Base-by-base conservation (phyloP, 805 yeast species). In the Ogataea sp. region DNA sequence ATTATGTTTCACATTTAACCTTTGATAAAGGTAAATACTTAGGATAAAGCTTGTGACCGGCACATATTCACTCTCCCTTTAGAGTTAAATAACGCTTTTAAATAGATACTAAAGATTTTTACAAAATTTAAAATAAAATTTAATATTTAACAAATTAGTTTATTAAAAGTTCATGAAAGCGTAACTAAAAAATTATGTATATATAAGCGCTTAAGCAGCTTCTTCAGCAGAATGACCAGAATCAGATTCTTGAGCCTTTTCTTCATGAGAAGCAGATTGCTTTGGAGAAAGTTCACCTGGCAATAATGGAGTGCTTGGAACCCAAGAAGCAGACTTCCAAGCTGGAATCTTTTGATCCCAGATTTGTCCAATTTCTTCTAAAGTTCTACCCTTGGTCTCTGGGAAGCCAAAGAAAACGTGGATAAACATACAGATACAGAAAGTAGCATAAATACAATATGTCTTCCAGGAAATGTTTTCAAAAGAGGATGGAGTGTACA, bases 401-500 rank as follows among this genome's bases (percentile, higher is more conserved):
- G 59, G 59, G 43, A 58, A 61, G 2, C 58, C 49, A 42, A 61
- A 52, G 44, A 20, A 49, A 38, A 35, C 37, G 27, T 55, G 77
- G 39, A 71, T 39, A 34, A 64, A 59, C 73, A 72, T 65, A 46
- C 59, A 63, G 21, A 59, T 58, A 52, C 77, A 71, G 58, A 68
- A 70, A 17, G 61, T 62, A 38, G 70, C 80, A 50, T 71, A 75
- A 41, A 75, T 67, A 40, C 67, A 54, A 53, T 73, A 75, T 15
- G 78, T 71, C 52, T 65, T 69, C 78, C 79, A 75, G 34, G 68
- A 59, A 42, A 75, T 72, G 57, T 68, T 71, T 43, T 59, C 53
- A 62, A 75, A 72, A 2, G 74, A 65, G 11, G 43, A 32, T 30
- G 85, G 85, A 15, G 75, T 68, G 52, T 67, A 70, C 75, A 71